phyloP scores from a whole-genome alignment of 257 asterid genomes.

The Cynanchum wilfordii region DNA sequence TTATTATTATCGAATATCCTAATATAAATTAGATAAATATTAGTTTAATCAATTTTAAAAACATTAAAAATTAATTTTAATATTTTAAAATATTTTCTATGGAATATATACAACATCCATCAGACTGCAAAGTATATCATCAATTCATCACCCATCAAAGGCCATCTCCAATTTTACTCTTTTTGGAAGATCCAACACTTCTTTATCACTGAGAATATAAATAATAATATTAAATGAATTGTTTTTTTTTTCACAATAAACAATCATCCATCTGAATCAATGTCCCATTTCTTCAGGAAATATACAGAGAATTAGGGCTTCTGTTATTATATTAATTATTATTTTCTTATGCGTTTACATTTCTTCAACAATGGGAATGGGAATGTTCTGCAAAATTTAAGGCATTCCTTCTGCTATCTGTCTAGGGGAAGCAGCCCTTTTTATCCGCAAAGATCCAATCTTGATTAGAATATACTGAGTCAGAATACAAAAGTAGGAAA shows the following conservation, averaged over 20 bases:
- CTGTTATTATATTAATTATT: slow-evolving; percentile 11
- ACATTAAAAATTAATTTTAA: too few species aligned
- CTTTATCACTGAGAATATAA: background rate
- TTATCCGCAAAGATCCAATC: slow-evolving; percentile 39
- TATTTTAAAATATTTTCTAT: too few species aligned
- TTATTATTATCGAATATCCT: too few species aligned
- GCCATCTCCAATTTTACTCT: too few species aligned
- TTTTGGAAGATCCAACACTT: too few species aligned
- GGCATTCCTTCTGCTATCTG: slow-evolving; percentile 20
- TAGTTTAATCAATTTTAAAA: too few species aligned
- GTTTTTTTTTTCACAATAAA: background rate
- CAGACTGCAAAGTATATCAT: too few species aligned
- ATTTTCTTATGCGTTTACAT: background rate
- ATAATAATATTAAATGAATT: background rate
- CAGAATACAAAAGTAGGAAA: background rate
- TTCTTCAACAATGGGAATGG: slow-evolving; percentile 25
- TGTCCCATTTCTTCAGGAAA: slow-evolving; percentile 16
- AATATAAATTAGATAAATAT: too few species aligned
- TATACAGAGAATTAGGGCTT: slow-evolving; percentile 2
- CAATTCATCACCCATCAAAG: too few species aligned
- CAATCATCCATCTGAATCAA: background rate
- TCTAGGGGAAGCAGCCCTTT: slow-evolving; percentile 22
- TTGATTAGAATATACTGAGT: slow-evolving; percentile 18
- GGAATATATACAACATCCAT: too few species aligned
- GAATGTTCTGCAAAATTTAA: slow-evolving; percentile 33